Percentiles rank a stretch among this genome's conserved stretches.
Evolutionary conservation across 495 filamentous ascomycete species (phyloP).

Genomic region (Bombardia bombarda): DNA sequence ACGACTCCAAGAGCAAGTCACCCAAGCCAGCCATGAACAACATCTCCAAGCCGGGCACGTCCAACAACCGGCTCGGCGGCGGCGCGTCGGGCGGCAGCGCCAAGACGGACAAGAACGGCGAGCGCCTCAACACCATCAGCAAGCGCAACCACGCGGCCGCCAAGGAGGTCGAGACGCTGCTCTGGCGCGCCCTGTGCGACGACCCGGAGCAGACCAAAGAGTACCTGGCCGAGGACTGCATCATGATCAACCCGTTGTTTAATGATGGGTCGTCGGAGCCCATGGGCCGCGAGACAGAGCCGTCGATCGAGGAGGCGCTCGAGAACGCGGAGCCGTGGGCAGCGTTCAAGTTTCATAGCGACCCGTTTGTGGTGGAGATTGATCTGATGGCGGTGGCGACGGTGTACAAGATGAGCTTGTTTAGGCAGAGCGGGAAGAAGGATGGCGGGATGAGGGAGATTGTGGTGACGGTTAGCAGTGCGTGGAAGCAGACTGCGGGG

Average conservation of each 20-base stretch:
- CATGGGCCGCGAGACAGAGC: constrained; percentile 17
- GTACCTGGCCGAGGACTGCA: constrained; percentile 29
- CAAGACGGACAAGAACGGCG: too few species aligned
- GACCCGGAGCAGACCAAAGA: constrained; percentile 19
- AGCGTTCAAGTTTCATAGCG: constrained; percentile 19
- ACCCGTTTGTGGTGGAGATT: constrained; percentile 27
- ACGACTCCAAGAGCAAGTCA: constrained; percentile 5
- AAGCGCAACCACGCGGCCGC: constrained; percentile 31
- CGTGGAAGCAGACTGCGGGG: constrained; percentile 29
- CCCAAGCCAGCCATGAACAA: not conserved
- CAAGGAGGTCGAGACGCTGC: constrained; percentile 23
- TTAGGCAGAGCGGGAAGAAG: constrained; percentile 8
- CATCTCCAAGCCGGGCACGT: constrained; percentile 3
- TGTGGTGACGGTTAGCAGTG: constrained; percentile 12
- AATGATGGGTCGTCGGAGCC: constrained; percentile 9
- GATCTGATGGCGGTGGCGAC: constrained; percentile 26
- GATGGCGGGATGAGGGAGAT: constrained; percentile 18
- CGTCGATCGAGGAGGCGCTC: constrained; percentile 14
- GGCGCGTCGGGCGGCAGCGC: not conserved
- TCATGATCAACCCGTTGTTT: constrained; percentile 30
- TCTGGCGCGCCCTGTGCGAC: constrained; percentile 31
- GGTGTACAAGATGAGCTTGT: constrained; percentile 25
- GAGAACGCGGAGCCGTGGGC: constrained; percentile 14
- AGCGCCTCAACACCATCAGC: constrained; percentile 30
- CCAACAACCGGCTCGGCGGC: constrained; percentile 10